Conservation (phyloP, 2,329 filamentous ascomycete species). For the Colletotrichum horii region DNA sequence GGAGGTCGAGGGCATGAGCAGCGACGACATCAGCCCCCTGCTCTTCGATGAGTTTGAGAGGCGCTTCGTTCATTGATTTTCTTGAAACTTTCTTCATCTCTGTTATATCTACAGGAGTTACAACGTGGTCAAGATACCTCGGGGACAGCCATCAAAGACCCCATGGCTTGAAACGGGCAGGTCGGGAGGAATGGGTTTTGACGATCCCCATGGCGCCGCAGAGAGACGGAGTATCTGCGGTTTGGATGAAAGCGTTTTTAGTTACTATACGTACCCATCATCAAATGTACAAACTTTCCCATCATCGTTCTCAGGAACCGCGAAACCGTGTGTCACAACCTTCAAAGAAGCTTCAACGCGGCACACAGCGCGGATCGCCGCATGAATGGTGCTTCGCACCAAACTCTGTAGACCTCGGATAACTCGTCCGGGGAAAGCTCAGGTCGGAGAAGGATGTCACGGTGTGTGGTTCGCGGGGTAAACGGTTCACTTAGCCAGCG, state of each 20-base stretch:
- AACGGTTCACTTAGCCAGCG: not conserved
- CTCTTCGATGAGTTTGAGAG: constrained; percentile 82
- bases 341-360: not conserved
- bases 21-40: constrained; percentile 94
- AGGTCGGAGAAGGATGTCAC: not conserved
- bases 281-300: constrained; percentile 8
- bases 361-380: not conserved
- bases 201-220: not conserved
- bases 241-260: not conserved
- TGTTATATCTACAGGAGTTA: constrained; percentile 19
- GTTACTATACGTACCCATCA: not conserved
- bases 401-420: not conserved
- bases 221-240: not conserved
- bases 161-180: constrained; percentile 19
- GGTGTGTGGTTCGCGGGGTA: not conserved
- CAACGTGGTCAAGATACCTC: constrained; percentile 20
- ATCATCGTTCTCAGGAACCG: not conserved
- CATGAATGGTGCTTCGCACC: not conserved
- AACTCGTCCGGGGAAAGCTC: not conserved
- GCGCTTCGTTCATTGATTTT: constrained; percentile 59
- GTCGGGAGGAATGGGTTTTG: not conserved
- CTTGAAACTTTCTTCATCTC: not conserved
- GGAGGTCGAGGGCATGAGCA: constrained; percentile 86
- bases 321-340: not conserved
- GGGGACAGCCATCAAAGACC: constrained; percentile 18